Conservation (phyloP, 2,329 filamentous ascomycete genomes). For the Diaporthe sp. region DNA sequence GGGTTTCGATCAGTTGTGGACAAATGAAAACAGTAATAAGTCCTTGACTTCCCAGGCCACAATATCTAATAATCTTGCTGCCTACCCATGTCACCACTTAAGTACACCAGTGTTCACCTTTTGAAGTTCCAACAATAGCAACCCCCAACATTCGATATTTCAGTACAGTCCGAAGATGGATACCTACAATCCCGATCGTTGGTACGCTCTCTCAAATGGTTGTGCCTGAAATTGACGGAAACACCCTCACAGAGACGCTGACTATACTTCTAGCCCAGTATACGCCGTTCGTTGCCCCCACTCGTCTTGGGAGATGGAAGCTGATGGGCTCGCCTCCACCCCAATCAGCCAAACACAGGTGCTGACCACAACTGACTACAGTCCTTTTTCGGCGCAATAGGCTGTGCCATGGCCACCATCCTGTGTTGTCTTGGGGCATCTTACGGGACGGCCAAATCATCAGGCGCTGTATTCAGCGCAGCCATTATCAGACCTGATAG, state of each 20-base stretch:
- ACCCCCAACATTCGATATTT: neutral
- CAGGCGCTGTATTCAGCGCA: constrained; percentile 98
- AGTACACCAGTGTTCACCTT: no score
- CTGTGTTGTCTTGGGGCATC: constrained; percentile 79
- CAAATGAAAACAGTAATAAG: neutral
- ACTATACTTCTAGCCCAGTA: neutral
- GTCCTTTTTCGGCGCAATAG: constrained; percentile 97
- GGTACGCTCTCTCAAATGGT: neutral
- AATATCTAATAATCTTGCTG: neutral
- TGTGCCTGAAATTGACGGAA: neutral
- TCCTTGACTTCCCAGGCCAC: neutral
- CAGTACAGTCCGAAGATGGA: neutral
- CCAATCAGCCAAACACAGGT: rapidly evolving
- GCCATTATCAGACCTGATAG: constrained; percentile 93
- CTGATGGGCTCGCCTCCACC: neutral
- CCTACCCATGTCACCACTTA: neutral
- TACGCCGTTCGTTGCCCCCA: constrained; percentile 1
- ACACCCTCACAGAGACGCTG: neutral
- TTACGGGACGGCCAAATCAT: constrained; percentile 99
- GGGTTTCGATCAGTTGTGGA: neutral
- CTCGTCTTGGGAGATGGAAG: neutral
- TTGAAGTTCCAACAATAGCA: neutral
- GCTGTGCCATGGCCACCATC: constrained; percentile 78
- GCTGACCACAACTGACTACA: constrained; percentile 46
- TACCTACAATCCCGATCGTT: constrained; percentile 16